Conservation (phyloP, 2,329 filamentous ascomycete genomes). For the Sclerotiophoma versabilis region DNA sequence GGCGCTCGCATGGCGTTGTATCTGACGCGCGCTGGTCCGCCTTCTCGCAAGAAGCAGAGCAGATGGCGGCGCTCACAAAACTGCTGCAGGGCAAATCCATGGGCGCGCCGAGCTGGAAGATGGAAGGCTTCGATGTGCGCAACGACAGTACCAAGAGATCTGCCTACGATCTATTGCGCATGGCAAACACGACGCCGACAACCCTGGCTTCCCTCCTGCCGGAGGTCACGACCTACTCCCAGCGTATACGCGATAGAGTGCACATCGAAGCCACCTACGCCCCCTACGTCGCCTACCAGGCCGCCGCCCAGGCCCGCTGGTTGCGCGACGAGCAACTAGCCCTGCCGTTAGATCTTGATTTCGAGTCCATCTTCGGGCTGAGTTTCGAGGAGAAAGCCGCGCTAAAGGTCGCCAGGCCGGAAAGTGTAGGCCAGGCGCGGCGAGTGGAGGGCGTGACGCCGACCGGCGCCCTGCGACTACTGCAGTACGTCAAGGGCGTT, state of each 20-base stretch:
- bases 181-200: constrained; percentile 62
- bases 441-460: constrained; percentile 79
- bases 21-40: constrained; percentile 77
- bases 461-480: constrained; percentile 60
- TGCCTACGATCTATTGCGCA: constrained; percentile 80
- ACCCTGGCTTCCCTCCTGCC: constrained; percentile 67
- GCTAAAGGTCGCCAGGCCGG: constrained; percentile 74
- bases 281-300: constrained; percentile 81
- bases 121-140: constrained; percentile 72
- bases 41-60: constrained; percentile 69
- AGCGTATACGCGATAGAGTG: constrained; percentile 71
- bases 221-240: constrained; percentile 60
- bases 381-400: constrained; percentile 79
- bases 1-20: constrained; percentile 78
- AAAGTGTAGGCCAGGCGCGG: constrained; percentile 87
- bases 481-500: constrained; percentile 66
- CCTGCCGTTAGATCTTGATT: constrained; percentile 79
- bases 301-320: constrained; percentile 70
- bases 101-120: constrained; percentile 70
- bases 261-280: constrained; percentile 85
- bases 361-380: constrained; percentile 74
- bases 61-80: constrained; percentile 71
- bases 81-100: constrained; percentile 66
- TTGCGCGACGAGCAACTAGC: constrained; percentile 76
- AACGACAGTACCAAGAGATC: constrained; percentile 71